Evolutionary conservation across 192 early-diverging fungal genomes (phyloP).

Genomic region (Backusella morwellensis): DNA sequence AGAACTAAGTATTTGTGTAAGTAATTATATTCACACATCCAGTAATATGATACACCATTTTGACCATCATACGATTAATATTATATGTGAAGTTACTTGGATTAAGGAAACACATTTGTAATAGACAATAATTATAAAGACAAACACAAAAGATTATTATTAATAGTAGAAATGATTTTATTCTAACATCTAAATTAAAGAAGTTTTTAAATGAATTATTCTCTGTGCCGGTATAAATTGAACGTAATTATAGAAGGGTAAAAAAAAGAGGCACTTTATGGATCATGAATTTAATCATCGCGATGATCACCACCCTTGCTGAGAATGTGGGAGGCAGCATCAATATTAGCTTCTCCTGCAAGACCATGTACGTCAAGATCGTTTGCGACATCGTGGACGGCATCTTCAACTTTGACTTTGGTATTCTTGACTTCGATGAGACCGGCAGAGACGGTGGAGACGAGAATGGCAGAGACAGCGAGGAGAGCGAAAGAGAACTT

Average conservation of each 20-base stretch:
- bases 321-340: not conserved
- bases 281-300: not conserved
- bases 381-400: not conserved
- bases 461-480: not conserved
- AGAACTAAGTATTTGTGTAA: not conserved
- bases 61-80: no score
- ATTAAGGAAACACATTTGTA: not conserved
- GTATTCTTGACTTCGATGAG: not conserved
- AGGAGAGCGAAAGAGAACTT: constrained; percentile 1
- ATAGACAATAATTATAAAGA: not conserved
- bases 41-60: no score
- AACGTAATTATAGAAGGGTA: not conserved
- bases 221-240: not conserved
- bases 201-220: constrained; percentile 5
- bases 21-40: no score
- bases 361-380: not conserved
- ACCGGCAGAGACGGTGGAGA: not conserved
- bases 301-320: not conserved
- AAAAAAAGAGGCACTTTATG: not conserved
- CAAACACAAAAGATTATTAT: not conserved
- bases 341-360: not conserved
- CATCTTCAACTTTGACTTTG: not conserved
- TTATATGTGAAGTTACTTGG: not conserved
- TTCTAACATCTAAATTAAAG: constrained; percentile 2
- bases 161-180: constrained; percentile 2